Percentiles rank a stretch among this genome's conserved stretches.
These are phyloP conservation scores for Wickerhamomyces pijperi DNA, from an alignment of 805 yeast species.

Conservation along the genomic window DNA sequence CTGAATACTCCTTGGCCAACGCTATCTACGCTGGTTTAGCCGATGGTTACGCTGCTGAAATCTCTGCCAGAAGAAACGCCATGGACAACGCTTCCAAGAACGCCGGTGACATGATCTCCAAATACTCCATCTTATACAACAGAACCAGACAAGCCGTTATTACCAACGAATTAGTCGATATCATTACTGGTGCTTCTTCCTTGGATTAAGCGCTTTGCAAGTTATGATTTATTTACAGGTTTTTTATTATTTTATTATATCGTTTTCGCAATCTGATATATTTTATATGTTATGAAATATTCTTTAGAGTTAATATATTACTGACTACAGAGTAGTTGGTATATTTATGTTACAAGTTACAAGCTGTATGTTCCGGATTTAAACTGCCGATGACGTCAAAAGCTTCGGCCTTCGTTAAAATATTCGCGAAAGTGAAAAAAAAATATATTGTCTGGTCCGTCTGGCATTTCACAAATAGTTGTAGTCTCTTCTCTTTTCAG, in stretches of 20 bases:
- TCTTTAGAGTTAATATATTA: background rate
- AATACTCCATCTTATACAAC: constrained; percentile 95
- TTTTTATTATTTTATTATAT: no score
- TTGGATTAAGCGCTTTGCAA: constrained; percentile 48
- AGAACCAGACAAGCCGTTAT: constrained; percentile 99
- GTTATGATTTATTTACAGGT: background rate
- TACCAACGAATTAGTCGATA: constrained; percentile 98
- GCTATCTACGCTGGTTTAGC: constrained; percentile 85
- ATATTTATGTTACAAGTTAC: background rate
- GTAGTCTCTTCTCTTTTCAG: no score
- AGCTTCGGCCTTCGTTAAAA: no score
- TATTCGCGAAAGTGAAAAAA: no score
- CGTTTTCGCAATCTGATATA: background rate
- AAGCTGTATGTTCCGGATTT: no score
- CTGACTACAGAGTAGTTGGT: background rate
- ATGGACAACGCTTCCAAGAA: constrained; percentile 99
- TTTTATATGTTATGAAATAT: background rate
- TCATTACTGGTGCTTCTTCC: constrained; percentile 99
- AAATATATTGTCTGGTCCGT: no score
- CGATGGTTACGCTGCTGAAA: constrained; percentile 97
- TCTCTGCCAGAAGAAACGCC: constrained; percentile 98
- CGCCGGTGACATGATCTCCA: constrained; percentile 97
- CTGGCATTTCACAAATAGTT: no score
- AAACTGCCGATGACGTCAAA: no score
- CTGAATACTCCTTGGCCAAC: constrained; percentile 87